Conservation (phyloP, 2,329 filamentous ascomycete genomes). For the Clonostachys rhizophaga region DNA sequence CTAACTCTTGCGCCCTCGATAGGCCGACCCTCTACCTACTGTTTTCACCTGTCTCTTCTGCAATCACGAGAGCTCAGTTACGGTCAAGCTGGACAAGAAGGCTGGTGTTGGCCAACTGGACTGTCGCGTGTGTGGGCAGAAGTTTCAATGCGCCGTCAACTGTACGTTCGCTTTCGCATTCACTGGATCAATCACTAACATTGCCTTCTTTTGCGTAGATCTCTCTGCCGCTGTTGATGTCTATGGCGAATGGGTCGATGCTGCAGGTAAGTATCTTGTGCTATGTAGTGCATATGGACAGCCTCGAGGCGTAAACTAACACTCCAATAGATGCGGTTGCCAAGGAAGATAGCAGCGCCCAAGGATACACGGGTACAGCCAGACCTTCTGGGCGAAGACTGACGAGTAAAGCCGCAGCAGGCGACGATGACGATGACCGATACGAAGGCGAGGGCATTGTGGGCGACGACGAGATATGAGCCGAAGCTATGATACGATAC, state of each 20-base stretch:
- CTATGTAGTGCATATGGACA: neutral
- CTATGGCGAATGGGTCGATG: conserved; percentile 97
- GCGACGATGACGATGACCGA: conserved; percentile 38
- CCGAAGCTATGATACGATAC: neutral
- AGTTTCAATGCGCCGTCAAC: conserved; percentile 89
- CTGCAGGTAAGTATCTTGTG: conserved; percentile 43
- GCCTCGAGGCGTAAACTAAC: conserved; percentile 4
- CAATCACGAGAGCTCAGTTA: conserved; percentile 92
- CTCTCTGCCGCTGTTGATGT: conserved; percentile 90
- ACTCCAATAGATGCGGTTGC: conserved; percentile 39
- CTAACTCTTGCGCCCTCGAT: conserved; percentile 6
- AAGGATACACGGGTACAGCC: conserved; percentile 17
- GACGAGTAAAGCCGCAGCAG: neutral
- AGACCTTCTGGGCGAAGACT: conserved; percentile 6
- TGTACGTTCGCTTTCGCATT: conserved; percentile 49
- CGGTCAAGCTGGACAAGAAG: conserved; percentile 92
- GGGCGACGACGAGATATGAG: conserved; percentile 39
- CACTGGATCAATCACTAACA: neutral
- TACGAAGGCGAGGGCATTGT: conserved; percentile 51
- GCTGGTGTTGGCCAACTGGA: conserved; percentile 76
- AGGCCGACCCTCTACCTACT: conserved; percentile 70
- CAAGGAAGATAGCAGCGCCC: conserved; percentile 31
- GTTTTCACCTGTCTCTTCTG: conserved; percentile 97
- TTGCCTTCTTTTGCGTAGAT: conserved; percentile 44
- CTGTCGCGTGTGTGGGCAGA: conserved; percentile 92